Conservation (phyloP, 495 filamentous ascomycete genomes). For the Aspergillus asperescens region DNA sequence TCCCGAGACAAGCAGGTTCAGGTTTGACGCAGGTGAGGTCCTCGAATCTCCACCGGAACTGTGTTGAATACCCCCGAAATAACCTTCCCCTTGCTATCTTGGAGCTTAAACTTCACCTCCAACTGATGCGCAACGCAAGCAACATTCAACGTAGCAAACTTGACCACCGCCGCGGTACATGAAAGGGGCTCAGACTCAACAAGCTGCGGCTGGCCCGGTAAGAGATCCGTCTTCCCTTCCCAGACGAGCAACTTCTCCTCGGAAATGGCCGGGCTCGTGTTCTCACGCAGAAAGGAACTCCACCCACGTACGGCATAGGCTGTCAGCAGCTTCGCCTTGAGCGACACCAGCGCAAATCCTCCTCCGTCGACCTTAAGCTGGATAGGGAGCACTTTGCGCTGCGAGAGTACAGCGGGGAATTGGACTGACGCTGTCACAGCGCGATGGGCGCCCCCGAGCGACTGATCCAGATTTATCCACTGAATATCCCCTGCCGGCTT, state of each 20-base stretch:
- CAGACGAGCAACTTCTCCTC: neutral
- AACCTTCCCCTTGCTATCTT: neutral
- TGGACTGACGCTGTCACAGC: neutral
- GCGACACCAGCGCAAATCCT: neutral
- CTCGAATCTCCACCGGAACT: neutral
- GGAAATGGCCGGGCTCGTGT: neutral
- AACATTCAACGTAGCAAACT: neutral
- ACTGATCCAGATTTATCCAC: neutral
- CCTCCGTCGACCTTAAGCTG: neutral
- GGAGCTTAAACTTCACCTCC: neutral
- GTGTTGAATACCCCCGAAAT: neutral
- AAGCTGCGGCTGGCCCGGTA: neutral
- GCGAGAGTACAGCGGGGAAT: neutral
- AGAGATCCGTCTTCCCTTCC: neutral
- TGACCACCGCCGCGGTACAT: neutral
- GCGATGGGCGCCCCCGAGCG: neutral
- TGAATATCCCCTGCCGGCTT: neutral
- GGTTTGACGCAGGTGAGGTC: too few relatives aligned
- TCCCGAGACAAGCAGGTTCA: too few relatives aligned
- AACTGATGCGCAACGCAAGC: neutral
- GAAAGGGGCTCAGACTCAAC: neutral
- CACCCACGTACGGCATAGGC: neutral
- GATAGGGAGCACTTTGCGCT: neutral
- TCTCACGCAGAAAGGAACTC: neutral
- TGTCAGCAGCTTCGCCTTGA: neutral